Base-by-base conservation (phyloP, 306 rosid genomes). In the Medicago arabica region DNA sequence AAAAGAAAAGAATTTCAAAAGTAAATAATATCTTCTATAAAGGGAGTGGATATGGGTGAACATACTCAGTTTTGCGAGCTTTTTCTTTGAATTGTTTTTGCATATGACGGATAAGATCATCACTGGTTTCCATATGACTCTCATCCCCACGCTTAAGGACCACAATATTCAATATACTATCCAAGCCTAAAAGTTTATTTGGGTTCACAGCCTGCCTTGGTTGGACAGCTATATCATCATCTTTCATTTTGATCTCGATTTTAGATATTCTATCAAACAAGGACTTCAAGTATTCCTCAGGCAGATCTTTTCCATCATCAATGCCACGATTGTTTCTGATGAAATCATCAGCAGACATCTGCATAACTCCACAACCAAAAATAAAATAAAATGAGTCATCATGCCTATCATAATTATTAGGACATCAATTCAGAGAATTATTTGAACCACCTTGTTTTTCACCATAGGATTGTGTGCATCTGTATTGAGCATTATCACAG, bases 301-400 rank as follows among this genome's bases (percentile, higher is more conserved):
- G 90, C 58, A 96, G 87, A 88, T 96, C 99, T 85, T 92, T 92
- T 61, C 99, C 99, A 86, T 96, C 99, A 85, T 96, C 99, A 80
- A 96, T 86, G 73, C 99, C 99, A 12, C 99, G 98, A 74, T 92
- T 96, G 82, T 96, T 96, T 85, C 97, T 89, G 75, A 96, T 90
- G 85, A 96, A 96, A 89, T 92, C 98, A 82, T 96, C 97, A 44
- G 91, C 97, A 68, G 97, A 96, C 99, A 96, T 96, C 99, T 96
- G 92, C 87, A 87, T 43, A 71, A 74, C 81, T 85, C 73, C 80
- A 74, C 47, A 50, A 71, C 78, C 69, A 23, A 71, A 80, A 70
- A 75, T 34, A 34, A 31, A 60, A 66, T 28, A 28, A 65, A 77
- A 58, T 72, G 34, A 71, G 60, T 12, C 61, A 83, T 9, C 25